Base-by-base conservation (phyloP, 257 asterid species). In the Plantago elongata region DNA sequence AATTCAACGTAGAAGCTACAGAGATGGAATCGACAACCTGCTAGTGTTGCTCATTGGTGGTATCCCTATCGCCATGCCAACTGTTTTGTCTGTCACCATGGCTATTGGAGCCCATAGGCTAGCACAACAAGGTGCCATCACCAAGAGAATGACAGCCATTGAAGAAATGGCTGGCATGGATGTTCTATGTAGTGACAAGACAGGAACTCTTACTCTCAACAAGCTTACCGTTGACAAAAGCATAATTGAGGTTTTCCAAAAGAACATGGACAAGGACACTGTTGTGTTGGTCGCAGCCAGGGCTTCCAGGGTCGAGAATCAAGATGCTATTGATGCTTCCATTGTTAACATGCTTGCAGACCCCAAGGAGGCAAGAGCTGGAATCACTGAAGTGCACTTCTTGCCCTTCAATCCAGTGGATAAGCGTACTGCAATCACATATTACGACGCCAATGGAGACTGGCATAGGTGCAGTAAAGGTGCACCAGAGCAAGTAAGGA, bases 391-490 rank as follows among this genome's bases (percentile, higher is more conserved):
- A 71, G 89, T 90, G 37, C 97, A 87, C 62, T 90, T 90, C 84
- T 73, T 90, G 64, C 97, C 97, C 51, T 90, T 90, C 74, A 90
- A 90, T 63, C 97, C 97, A 0, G 97, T 90, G 1, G 95, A 83
- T 0, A 90, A 90, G 61, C 86, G 97, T 27, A 90, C 97, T 42
- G 96, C 97, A 5, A 90, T 87, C 51, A 90, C 97, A 18, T 90
- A 80, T 61, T 69, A 83, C 0, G 90, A 84, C 63, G 61, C 88
- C 0, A 27, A 68, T 38, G 96, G 90, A 5, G 65, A 90, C 47
- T 87, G 97, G 97, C 81, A 85, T 43, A 79, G 97, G 45, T 74
- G 81, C 66, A 87, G 95, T 83, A 90, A 90, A 76, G 97, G 97
- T 60, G 97, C 97, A 59, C 97, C 97, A 1, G 97, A 90, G 75